A percentile compares a stretch with the other conserved stretches of the same genome.
Evolutionary conservation across 306 rosid genomes (phyloP).

Genomic region (Macrotyloma uniflorum): DNA sequence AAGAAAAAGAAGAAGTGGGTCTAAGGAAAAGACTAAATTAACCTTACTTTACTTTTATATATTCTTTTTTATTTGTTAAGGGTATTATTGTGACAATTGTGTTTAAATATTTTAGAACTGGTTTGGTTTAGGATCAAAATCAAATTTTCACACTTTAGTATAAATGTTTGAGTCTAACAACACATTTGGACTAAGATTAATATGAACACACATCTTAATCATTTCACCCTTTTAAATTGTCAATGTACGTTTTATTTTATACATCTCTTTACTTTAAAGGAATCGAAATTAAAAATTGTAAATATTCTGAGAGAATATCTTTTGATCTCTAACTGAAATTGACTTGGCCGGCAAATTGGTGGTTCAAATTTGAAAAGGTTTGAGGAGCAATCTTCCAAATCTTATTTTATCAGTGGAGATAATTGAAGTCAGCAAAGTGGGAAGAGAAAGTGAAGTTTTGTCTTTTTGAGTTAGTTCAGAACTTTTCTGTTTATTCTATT

Average conservation of each 20-base stretch:
- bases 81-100: not conserved
- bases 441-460: slow-evolving; percentile 43
- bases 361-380: slow-evolving; percentile 35
- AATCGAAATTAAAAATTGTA: not conserved
- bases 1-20: too few species aligned
- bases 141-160: not conserved
- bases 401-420: slow-evolving; percentile 1
- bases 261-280: not conserved
- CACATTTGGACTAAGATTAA: not conserved
- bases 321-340: slow-evolving; percentile 24
- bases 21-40: too few species aligned
- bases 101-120: not conserved
- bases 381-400: slow-evolving; percentile 28
- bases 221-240: not conserved
- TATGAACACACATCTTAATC: not conserved
- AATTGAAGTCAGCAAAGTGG: slow-evolving; percentile 34
- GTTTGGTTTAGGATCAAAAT: not conserved
- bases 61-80: too few species aligned
- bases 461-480: slow-evolving; percentile 38
- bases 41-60: not conserved
- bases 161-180: not conserved
- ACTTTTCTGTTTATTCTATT: slow-evolving; percentile 23
- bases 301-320: not conserved
- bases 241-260: not conserved
- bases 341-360: slow-evolving; percentile 38